Percentiles rank a stretch among this genome's conserved stretches.
These are phyloP conservation scores for Stephanodiscus triporus DNA, from an alignment of 108 stramenopile genomes.

Conservation along the genomic window DNA sequence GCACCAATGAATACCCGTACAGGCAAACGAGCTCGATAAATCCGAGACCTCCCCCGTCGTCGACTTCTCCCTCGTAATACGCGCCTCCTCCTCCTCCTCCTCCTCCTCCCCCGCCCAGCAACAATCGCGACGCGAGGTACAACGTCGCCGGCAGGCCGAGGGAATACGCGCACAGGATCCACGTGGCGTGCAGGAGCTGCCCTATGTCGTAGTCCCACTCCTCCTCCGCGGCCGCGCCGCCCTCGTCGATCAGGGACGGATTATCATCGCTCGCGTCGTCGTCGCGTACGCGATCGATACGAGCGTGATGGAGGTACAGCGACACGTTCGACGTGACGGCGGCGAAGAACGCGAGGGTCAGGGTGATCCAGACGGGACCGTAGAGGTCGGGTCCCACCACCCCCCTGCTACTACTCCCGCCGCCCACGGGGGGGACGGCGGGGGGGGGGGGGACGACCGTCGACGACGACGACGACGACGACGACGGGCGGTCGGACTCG, in stretches of 20 bases:
- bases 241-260: too few relatives aligned
- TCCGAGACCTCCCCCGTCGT: slow-evolving; percentile 12
- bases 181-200: slow-evolving; percentile 69
- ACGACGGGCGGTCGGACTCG: slow-evolving; percentile 14
- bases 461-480: not conserved
- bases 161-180: slow-evolving; percentile 57
- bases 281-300: not conserved
- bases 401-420: too few relatives aligned
- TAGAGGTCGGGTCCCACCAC: slow-evolving; percentile 77
- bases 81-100: too few relatives aligned
- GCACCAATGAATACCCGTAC: slow-evolving; percentile 83
- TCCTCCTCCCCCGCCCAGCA: slow-evolving; percentile 37
- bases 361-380: slow-evolving; percentile 85
- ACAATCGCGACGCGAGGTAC: slow-evolving; percentile 60
- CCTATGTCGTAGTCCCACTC: slow-evolving; percentile 84
- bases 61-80: not conserved
- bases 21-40: slow-evolving; percentile 71
- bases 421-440: not conserved
- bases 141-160: slow-evolving; percentile 59
- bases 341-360: slow-evolving; percentile 77
- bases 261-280: slow-evolving; percentile 1
- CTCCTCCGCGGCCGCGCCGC: slow-evolving; percentile 50
- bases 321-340: slow-evolving; percentile 70
- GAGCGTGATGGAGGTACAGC: slow-evolving; percentile 49
- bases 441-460: too few relatives aligned